Percentiles rank a stretch among this genome's conserved stretches.
phyloP scores from a whole-genome alignment of 2,329 filamentous ascomycete genomes.

The Aureobasidium vineae region DNA sequence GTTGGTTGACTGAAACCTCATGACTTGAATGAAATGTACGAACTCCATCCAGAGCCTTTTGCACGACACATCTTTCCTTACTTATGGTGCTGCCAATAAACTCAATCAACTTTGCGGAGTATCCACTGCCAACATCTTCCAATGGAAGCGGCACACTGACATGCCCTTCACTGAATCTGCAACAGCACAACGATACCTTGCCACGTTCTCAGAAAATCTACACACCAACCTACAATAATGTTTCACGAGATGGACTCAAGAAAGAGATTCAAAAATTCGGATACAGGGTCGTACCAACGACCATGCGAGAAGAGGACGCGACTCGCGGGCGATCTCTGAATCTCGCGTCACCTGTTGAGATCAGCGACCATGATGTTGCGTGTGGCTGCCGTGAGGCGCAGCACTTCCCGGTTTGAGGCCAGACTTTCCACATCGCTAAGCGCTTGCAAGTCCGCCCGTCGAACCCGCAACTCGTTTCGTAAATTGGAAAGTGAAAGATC shows the following conservation, averaged over 20 bases:
- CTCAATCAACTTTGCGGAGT: slow-evolving; percentile 5
- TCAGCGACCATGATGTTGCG: slow-evolving; percentile 13
- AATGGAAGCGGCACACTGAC: neutral
- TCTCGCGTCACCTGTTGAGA: slow-evolving; percentile 3
- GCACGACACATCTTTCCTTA: slow-evolving; percentile 14
- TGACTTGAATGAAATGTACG: slow-evolving; percentile 6
- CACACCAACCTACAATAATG: neutral
- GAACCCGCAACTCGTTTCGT: slow-evolving; percentile 17
- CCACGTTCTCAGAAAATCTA: neutral
- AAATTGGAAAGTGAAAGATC: neutral
- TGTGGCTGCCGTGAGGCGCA: slow-evolving; percentile 21
- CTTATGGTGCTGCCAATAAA: neutral
- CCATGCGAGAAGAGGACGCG: neutral
- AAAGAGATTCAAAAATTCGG: neutral
- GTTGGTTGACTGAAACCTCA: slow-evolving; percentile 15
- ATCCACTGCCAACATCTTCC: neutral
- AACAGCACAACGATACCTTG: neutral
- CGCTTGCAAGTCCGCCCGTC: slow-evolving; percentile 9
- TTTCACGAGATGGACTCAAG: slow-evolving; percentile 9
- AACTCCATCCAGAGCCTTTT: neutral
- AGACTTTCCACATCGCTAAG: slow-evolving; percentile 11
- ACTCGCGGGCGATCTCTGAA: slow-evolving; percentile 15
- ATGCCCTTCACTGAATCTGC: neutral
- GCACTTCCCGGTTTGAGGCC: slow-evolving; percentile 3
- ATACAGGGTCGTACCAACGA: slow-evolving; percentile 12